Conservation (phyloP, 2,329 filamentous ascomycete species). For the Aaosphaeria pasadenensis region DNA sequence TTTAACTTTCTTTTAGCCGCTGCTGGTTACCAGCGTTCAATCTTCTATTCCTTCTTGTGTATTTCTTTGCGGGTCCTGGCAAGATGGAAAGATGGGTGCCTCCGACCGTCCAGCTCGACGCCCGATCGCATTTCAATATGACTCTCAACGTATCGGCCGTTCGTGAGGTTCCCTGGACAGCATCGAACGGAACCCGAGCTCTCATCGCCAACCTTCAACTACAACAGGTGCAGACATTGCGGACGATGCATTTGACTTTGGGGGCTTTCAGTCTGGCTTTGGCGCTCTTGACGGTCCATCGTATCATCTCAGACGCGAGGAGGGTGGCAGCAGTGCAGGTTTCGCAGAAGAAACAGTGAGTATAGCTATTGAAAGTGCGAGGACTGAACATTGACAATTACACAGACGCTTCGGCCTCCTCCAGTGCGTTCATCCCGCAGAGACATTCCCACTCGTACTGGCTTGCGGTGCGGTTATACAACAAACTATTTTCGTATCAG, state of each 20-base stretch:
- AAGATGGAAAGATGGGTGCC: conserved; percentile 38
- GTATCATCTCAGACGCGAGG: conserved; percentile 37
- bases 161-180: conserved; percentile 26
- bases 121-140: conserved; percentile 37
- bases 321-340: conserved; percentile 31
- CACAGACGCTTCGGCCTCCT: conserved; percentile 34
- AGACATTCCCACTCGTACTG: conserved; percentile 40
- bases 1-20: conserved; percentile 31
- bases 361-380: neutral
- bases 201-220: conserved; percentile 35
- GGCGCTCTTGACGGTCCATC: conserved; percentile 31
- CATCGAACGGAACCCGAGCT: conserved; percentile 25
- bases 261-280: conserved; percentile 38
- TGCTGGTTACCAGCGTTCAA: conserved; percentile 38
- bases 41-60: conserved; percentile 25
- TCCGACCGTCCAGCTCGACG: conserved; percentile 28
- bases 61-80: conserved; percentile 25
- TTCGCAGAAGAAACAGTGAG: conserved; percentile 31
- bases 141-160: conserved; percentile 32
- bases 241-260: conserved; percentile 38
- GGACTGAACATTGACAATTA: conserved; percentile 10
- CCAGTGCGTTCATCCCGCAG: conserved; percentile 37
- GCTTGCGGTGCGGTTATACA: conserved; percentile 36
- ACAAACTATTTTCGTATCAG: conserved; percentile 37
- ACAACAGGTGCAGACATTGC: conserved; percentile 35